These are phyloP conservation scores for Rosa chinensis DNA, from an alignment of 306 rosid species.

Conservation along the genomic window DNA sequence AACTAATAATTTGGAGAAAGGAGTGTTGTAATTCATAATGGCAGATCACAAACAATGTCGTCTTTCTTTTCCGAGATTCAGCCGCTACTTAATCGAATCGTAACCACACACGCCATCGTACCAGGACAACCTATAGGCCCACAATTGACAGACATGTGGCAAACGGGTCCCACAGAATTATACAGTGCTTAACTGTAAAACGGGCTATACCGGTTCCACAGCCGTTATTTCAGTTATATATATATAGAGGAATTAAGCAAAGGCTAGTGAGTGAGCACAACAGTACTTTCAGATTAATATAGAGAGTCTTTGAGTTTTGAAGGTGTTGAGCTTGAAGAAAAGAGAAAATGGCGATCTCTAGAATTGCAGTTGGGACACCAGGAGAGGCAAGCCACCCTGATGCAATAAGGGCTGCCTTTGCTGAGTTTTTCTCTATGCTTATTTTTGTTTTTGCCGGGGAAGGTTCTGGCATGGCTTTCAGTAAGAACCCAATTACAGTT, in stretches of 20 bases:
- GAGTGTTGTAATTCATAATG: not conserved
- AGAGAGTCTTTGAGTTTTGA: slow-evolving; percentile 4
- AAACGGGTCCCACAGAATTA: not conserved
- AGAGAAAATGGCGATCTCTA: slow-evolving; percentile 51
- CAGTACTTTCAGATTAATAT: not conserved
- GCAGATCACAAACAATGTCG: not conserved
- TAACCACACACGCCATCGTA: slow-evolving; percentile 33
- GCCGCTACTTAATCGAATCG: slow-evolving; percentile 21
- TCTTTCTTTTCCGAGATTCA: slow-evolving; percentile 20
- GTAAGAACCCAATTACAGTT: slow-evolving; percentile 29
- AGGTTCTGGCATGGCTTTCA: slow-evolving; percentile 80
- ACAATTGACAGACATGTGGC: slow-evolving; percentile 20
- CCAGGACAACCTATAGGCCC: not conserved
- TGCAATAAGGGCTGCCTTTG: slow-evolving; percentile 67
- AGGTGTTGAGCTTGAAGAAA: not conserved
- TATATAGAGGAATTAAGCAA: slow-evolving; percentile 13
- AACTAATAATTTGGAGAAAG: not conserved
- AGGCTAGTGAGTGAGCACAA: not conserved
- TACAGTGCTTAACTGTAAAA: not conserved
- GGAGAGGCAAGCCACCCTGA: slow-evolving; percentile 77
- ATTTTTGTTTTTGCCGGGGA: slow-evolving; percentile 86
- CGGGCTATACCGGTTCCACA: slow-evolving; percentile 40
- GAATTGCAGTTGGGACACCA: slow-evolving; percentile 61
- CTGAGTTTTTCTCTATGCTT: slow-evolving; percentile 75
- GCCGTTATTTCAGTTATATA: slow-evolving; percentile 41